Evolutionary conservation across 2,329 filamentous ascomycete species (phyloP), one percentile per base, ranked within the genome.

Genomic region (Xylaria sp.): DNA sequence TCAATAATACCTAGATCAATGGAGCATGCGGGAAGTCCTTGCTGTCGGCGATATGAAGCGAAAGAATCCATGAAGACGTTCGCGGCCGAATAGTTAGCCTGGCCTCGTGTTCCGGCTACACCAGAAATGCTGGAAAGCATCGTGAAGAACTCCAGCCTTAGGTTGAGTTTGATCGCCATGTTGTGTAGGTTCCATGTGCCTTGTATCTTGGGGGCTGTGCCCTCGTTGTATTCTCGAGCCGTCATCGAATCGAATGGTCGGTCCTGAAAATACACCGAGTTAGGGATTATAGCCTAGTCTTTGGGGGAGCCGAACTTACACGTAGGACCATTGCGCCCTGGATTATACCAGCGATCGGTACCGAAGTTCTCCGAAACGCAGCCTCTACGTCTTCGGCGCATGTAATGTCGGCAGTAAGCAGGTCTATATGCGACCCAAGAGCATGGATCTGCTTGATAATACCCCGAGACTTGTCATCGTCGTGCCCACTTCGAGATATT

Each of bases 51-150:
- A 67, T 80, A 81, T 7, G 70, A 68, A 7, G 79, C 79, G 42
- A 83, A 79, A 2, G 78, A 75, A 62, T 83, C 80, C 51, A 82
- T 73, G 75, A 80, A 84, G 5, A 76, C 72, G 61, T 83, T 84
- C 15, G 75, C 82, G 0, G 82, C 80, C 1, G 78, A 73, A 65
- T 85, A 84, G 61, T 81, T 82, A 33, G 78, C 74, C 65, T 84
- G 81, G 0, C 76, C 77, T 15, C 73, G 73, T 36, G 76, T 76
- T 6, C 80, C 81, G 6, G 80, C 63, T 6, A 80, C 72, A 28
- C 78, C 79, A 0, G 78, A 79, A 44, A 80, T 76, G 60, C 77
- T 79, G 0, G 78, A 80, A 0, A 79, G 67, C 51, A 80, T 66
- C 0, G 76, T 74, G 70, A 83, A 83, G 69, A 84, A 82, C 54